A percentile compares a stretch with the other conserved stretches of the same genome.
These are phyloP conservation scores for Crepidotus sp. DNA, from an alignment of 1,284 basidiomycete species.

Conservation along the genomic window DNA sequence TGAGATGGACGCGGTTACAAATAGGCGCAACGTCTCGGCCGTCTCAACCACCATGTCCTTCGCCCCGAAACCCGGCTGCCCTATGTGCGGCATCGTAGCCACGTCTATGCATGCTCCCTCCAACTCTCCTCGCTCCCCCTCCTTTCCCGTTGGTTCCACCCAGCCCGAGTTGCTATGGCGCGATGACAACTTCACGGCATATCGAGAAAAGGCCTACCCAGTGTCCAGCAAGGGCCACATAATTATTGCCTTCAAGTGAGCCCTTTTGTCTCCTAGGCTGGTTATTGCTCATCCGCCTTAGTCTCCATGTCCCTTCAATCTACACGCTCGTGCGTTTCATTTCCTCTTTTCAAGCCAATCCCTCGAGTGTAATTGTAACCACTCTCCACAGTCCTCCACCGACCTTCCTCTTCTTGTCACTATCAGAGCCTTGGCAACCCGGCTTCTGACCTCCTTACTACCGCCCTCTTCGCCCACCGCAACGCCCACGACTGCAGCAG, in stretches of 20 bases:
- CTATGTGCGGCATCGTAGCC: slow-evolving; percentile 66
- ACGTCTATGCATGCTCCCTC: slow-evolving; percentile 36
- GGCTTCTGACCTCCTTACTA: slow-evolving; percentile 43
- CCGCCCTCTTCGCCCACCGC: slow-evolving; percentile 30
- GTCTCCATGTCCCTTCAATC: slow-evolving; percentile 67
- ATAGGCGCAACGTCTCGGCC: not conserved
- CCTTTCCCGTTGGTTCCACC: slow-evolving; percentile 35
- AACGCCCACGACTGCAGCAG: slow-evolving; percentile 24
- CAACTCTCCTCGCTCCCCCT: slow-evolving; percentile 37
- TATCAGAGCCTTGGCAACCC: slow-evolving; percentile 48
- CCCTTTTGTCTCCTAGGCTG: slow-evolving; percentile 8
- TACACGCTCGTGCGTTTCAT: slow-evolving; percentile 51
- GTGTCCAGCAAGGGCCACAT: slow-evolving; percentile 63
- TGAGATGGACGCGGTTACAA: not conserved
- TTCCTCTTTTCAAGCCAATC: too few species aligned
- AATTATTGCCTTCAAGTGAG: slow-evolving; percentile 64
- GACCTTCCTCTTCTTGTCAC: slow-evolving; percentile 63
- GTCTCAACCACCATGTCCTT: slow-evolving; percentile 35
- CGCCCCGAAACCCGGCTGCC: slow-evolving; percentile 56
- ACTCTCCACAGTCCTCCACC: slow-evolving; percentile 49
- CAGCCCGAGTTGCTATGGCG: slow-evolving; percentile 58
- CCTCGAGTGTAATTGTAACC: slow-evolving; percentile 7
- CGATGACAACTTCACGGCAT: slow-evolving; percentile 67
- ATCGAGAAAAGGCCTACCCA: slow-evolving; percentile 57
- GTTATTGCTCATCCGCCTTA: slow-evolving; percentile 23